A percentile compares a stretch with the other conserved stretches of the same genome.
Evolutionary conservation across 106 monocot genomes (phyloP).

Genomic region (Apostasia ramifera): DNA sequence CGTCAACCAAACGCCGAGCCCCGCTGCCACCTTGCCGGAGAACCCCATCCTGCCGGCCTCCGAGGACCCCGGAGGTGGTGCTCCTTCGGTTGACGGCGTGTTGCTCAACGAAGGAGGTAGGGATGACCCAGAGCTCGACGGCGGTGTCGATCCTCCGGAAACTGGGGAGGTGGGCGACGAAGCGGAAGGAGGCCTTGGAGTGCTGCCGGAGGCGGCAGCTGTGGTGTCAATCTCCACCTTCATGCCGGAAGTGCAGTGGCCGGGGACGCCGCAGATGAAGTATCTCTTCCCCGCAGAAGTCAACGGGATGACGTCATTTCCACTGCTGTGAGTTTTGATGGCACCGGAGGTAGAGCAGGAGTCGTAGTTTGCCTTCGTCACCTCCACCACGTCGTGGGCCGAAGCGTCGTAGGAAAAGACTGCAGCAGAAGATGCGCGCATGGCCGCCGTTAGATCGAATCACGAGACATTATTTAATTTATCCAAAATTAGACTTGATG

Average conservation of each 20-base stretch:
- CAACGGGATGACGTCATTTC: slow-evolving; percentile 24
- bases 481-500: no score
- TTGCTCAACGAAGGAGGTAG: not conserved
- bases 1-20: not conserved
- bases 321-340: slow-evolving; percentile 7
- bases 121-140: not conserved
- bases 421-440: not conserved
- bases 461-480: no score
- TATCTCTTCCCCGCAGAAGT: slow-evolving; percentile 20
- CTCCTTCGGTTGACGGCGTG: not conserved
- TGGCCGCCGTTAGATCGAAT: no score
- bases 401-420: slow-evolving; percentile 10
- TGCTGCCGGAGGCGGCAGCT: not conserved
- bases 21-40: not conserved
- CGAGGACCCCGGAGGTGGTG: not conserved
- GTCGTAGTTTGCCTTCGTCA: slow-evolving; percentile 30
- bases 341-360: slow-evolving; percentile 22
- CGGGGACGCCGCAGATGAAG: slow-evolving; percentile 46
- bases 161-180: not conserved
- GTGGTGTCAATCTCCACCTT: slow-evolving; percentile 27
- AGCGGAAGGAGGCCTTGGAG: not conserved
- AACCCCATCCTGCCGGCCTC: not conserved
- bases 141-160: not conserved
- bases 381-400: slow-evolving; percentile 39
- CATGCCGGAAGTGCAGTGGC: slow-evolving; percentile 44